These are phyloP conservation scores for Kingdonia uniflora DNA, from an alignment of 164 flowering plant genomes.

Conservation along the genomic window DNA sequence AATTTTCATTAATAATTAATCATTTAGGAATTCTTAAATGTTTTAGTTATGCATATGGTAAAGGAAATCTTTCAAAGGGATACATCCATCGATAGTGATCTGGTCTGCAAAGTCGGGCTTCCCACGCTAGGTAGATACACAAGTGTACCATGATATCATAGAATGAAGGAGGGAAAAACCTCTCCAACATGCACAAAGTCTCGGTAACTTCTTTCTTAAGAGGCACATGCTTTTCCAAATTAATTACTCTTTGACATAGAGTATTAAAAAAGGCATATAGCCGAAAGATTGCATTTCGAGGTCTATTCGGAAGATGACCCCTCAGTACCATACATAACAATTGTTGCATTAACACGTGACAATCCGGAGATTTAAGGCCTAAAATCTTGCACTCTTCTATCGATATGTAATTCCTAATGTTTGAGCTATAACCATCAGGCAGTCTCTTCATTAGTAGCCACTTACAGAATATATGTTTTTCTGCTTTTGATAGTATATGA, in stretches of 20 bases:
- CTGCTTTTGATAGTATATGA: background rate
- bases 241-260: background rate
- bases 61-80: conserved; percentile 7
- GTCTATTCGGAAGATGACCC: background rate
- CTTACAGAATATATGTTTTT: background rate
- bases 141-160: conserved; percentile 6
- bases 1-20: background rate
- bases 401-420: background rate
- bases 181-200: conserved; percentile 3
- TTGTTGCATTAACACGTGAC: conserved; percentile 1
- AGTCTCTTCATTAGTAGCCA: background rate
- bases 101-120: conserved; percentile 2
- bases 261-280: background rate
- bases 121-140: background rate
- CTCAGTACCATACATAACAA: background rate
- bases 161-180: conserved; percentile 5
- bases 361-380: background rate
- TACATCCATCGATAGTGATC: conserved; percentile 5
- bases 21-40: too few species aligned
- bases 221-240: background rate
- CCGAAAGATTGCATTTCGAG: background rate
- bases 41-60: too few species aligned
- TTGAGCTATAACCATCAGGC: background rate
- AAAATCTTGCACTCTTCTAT: background rate
- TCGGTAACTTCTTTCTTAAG: conserved; percentile 1